Conservation (phyloP, 306 rosid species). For the Castanea crenata region DNA sequence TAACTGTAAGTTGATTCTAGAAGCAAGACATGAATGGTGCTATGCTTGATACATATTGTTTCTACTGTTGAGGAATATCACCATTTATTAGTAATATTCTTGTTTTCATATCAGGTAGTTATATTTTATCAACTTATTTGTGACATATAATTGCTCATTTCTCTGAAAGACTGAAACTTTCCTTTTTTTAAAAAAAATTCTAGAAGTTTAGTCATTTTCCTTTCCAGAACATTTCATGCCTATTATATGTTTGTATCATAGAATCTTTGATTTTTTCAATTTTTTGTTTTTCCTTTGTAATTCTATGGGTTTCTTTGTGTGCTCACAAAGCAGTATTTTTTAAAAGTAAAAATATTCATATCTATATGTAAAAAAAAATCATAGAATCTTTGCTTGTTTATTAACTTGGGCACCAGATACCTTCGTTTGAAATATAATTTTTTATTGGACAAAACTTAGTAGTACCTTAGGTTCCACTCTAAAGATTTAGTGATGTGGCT, state of each 20-base stretch:
- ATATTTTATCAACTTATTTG: too few species aligned
- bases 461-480: too few species aligned
- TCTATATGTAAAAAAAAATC: too few species aligned
- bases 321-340: too few species aligned
- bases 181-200: background rate
- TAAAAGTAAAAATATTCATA: too few species aligned
- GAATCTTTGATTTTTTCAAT: background rate
- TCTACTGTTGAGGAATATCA: background rate
- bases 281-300: too few species aligned
- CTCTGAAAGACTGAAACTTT: background rate
- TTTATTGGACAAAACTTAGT: background rate
- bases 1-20: background rate
- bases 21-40: background rate
- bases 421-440: background rate
- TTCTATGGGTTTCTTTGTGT: too few species aligned
- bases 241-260: background rate
- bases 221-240: background rate
- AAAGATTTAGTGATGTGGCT: too few species aligned
- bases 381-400: background rate
- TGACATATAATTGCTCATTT: background rate
- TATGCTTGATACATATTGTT: background rate
- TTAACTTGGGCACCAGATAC: too few species aligned
- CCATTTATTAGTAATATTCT: background rate
- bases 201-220: background rate
- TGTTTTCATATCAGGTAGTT: too few species aligned